Base-by-base conservation (phyloP, 2,329 filamentous ascomycete species). In the Xylaria sp. region DNA sequence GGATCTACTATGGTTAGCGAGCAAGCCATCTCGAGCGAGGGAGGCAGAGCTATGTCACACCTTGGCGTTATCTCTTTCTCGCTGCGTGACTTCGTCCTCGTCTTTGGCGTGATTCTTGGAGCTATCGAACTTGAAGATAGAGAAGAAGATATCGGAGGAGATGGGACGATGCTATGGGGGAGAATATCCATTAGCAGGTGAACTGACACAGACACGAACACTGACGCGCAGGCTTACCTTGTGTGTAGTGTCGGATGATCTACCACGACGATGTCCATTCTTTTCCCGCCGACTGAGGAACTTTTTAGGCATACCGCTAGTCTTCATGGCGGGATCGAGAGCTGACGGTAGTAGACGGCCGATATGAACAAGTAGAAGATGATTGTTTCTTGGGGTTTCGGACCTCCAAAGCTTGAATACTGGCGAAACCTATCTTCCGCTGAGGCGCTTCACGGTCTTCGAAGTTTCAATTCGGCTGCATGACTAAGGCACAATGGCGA, bases 241-340 rank as follows among this genome's bases (percentile, higher is more conserved):
- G 71, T 83, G 83, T 28, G 81, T 79, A 28, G 86, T 83, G 65
- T 89, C 86, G 23, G 84, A 83, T 56, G 87, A 89, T 75, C 86
- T 88, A 75, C 84, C 85, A 69, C 87, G 85, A 67, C 82, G 83
- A 73, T 88, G 86, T 46, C 82, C 84, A 79, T 84, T 85, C 81
- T 88, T 93, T 76, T 93, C 91, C 73, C 91, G 88, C 74, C 91
- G 85, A 80, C 88, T 92, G 69, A 92, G 88, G 78, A 94, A 90
- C 76, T 91, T 89, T 78, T 88, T 89, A 58, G 85, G 85, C 69
- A 87, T 81, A 72, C 84, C 76, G 55, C 76, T 64, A 46, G 72
- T 81, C 80, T 87, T 88, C 84, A 88, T 88, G 77, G 73, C 84
- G 77, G 39, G 69, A 72, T 70, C 51, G 58, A 56, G 68, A 54